phyloP scores from a whole-genome alignment of 129 eudicot genomes.

The Centrapalus pauciflorus region DNA sequence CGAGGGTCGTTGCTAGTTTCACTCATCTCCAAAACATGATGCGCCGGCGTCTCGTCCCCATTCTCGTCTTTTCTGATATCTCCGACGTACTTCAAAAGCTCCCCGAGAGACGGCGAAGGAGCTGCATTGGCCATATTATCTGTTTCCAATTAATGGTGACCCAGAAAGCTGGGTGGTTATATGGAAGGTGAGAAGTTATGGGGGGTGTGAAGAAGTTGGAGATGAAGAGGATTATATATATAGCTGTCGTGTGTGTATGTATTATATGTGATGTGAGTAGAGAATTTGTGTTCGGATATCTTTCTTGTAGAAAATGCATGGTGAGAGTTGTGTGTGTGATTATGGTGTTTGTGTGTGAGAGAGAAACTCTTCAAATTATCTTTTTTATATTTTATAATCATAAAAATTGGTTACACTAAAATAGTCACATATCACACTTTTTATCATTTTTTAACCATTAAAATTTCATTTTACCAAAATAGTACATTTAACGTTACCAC shows the following conservation, averaged over 20 bases:
- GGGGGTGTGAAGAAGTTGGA: slow-evolving; percentile 26
- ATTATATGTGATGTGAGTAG: neutral
- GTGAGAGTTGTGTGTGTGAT: slow-evolving; percentile 22
- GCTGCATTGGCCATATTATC: slow-evolving; percentile 5
- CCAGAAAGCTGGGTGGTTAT: slow-evolving; percentile 14
- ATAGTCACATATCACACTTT: too few species aligned
- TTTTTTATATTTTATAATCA: too few species aligned
- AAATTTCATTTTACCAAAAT: too few species aligned
- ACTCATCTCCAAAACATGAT: slow-evolving; percentile 38
- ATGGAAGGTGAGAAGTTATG: slow-evolving; percentile 24
- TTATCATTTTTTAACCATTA: too few species aligned
- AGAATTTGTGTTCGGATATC: slow-evolving; percentile 21
- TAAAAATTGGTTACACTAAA: too few species aligned
- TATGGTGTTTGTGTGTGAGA: slow-evolving; percentile 7
- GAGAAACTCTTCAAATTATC: too few species aligned
- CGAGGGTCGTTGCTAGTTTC: slow-evolving; percentile 36
- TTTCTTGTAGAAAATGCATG: slow-evolving; percentile 34
- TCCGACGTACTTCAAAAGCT: slow-evolving; percentile 34
- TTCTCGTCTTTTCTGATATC: neutral
- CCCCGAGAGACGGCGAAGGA: slow-evolving; percentile 26
- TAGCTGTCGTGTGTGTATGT: neutral
- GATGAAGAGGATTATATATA: slow-evolving; percentile 12
- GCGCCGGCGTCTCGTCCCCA: slow-evolving; percentile 24
- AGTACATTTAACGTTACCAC: too few species aligned
- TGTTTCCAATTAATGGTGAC: slow-evolving; percentile 11